Evolutionary conservation across 2,329 filamentous ascomycete species (phyloP), one percentile per base, ranked within the genome.

Genomic region (Phyllosticta paracitricarpa): DNA sequence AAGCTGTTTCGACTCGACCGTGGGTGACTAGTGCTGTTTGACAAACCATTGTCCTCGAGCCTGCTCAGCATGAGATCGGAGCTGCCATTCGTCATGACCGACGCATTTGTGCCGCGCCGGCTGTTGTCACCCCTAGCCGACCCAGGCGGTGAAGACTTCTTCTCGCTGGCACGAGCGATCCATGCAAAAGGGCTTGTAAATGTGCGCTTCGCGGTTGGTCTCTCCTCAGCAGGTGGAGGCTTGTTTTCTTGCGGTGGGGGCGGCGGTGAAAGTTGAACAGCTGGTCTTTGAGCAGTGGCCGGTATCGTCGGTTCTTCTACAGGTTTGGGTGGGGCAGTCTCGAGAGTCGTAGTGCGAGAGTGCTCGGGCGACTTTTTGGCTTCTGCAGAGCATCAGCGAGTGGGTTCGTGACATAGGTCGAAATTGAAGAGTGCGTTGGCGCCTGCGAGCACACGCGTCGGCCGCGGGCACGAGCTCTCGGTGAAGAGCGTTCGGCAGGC

Each of bases 141-240:
- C 19, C 87, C 81, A 5, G 83, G 81, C 12, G 85, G 81, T 58
- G 83, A 81, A 52, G 78, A 72, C 58, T 82, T 83, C 70, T 81
- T 82, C 40, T 81, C 80, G 10, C 62, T 63, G 71, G 81, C 87
- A 66, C 90, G 81, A 33, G 89, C 90, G 51, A 95, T 81, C 86
- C 89, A 93, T 51, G 89, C 84, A 68, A 96, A 95, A n/a, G 89
- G 90, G 66, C 89, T 90, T 8, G 89, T 92, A 61, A 95, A 82
- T 73, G 94, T 96, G 69, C 91, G 81, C 10, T 63, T 82, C 66
- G 77, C 68, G 40, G 40, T 17, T n/a, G 40, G 40, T 48, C 40
- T 48, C 7, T 48, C 40, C 19, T 48, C 40, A 19, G 76, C 71
- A 51, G 75, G 72, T 51, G 76, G 69, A 51, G 75, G 69, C 51